A percentile compares a stretch with the other conserved stretches of the same genome.
These are phyloP conservation scores for Ceratobasidium sp. DNA, from an alignment of 1,284 basidiomycete species.

Conservation along the genomic window DNA sequence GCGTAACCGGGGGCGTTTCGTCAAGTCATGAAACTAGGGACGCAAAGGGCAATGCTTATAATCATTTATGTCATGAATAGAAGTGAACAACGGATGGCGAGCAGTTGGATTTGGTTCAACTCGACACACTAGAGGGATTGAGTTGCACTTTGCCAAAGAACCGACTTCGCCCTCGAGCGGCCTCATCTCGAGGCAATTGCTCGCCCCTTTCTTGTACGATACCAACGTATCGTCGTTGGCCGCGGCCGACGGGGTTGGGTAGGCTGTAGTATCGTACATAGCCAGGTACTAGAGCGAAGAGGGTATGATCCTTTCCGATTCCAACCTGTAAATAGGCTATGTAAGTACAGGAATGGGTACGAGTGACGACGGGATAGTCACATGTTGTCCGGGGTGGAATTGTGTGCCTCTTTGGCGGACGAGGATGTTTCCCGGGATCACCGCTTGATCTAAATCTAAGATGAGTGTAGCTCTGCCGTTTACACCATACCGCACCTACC, in stretches of 20 bases:
- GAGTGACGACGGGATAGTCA: slow-evolving; percentile 58
- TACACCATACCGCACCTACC: slow-evolving; percentile 64
- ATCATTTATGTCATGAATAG: slow-evolving; percentile 21
- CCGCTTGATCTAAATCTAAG: slow-evolving; percentile 76
- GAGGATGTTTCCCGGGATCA: slow-evolving; percentile 93
- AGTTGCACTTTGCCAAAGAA: slow-evolving; percentile 80
- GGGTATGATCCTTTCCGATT: slow-evolving; percentile 91
- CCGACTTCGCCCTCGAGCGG: slow-evolving; percentile 77
- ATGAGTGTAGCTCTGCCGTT: slow-evolving; percentile 49
- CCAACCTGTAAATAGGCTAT: slow-evolving; percentile 69
- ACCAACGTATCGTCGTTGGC: slow-evolving; percentile 81
- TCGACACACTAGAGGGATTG: slow-evolving; percentile 51
- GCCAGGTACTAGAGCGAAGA: slow-evolving; percentile 89
- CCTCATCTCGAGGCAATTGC: slow-evolving; percentile 84
- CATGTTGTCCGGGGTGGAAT: slow-evolving; percentile 93
- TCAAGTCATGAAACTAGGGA: neutral
- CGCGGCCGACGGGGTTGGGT: slow-evolving; percentile 60
- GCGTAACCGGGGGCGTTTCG: slow-evolving; percentile 60
- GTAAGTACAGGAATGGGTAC: neutral
- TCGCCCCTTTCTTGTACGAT: slow-evolving; percentile 84
- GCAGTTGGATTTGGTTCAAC: neutral
- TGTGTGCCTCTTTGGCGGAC: slow-evolving; percentile 90
- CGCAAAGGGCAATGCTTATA: slow-evolving; percentile 8
- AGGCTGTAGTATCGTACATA: slow-evolving; percentile 88
- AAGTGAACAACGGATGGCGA: slow-evolving; percentile 15